A percentile compares a stretch with the other conserved stretches of the same genome.
Conservation (phyloP, 192 early-diverging fungal genomes). For the Martensiomyces pterosporus region DNA sequence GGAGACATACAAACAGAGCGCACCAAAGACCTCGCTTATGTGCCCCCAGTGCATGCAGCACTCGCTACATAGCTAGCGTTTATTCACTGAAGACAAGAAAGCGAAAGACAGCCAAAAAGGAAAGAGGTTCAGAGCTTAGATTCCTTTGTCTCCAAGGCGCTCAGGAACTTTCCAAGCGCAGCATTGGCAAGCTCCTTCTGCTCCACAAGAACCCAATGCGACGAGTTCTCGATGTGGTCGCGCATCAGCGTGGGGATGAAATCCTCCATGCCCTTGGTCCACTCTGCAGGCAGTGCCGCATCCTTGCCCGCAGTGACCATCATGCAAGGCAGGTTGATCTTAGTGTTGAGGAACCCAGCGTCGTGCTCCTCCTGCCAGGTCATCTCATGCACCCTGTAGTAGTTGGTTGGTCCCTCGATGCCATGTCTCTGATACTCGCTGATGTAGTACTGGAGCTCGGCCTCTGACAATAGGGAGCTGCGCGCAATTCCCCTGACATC, state of each 20-base stretch:
- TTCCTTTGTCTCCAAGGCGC: neutral
- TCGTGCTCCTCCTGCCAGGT: slow-evolving; percentile 32
- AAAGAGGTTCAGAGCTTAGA: too few species aligned
- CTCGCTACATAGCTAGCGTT: too few species aligned
- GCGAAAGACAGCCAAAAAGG: too few species aligned
- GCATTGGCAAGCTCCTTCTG: slow-evolving; percentile 7
- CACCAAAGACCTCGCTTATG: too few species aligned
- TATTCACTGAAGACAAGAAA: too few species aligned
- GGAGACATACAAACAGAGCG: too few species aligned
- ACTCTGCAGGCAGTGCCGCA: neutral
- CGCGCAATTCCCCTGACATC: neutral
- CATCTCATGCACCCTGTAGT: slow-evolving; percentile 40
- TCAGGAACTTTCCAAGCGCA: slow-evolving; percentile 5
- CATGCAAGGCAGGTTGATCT: neutral
- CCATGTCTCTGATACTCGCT: slow-evolving; percentile 31
- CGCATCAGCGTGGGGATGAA: neutral
- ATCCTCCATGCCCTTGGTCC: neutral
- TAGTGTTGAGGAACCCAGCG: neutral
- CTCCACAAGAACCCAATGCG: slow-evolving; percentile 12
- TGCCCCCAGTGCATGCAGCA: too few species aligned
- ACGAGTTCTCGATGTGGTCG: slow-evolving; percentile 1
- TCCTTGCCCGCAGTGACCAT: slow-evolving; percentile 3
- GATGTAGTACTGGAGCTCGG: slow-evolving; percentile 57
- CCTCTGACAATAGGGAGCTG: slow-evolving; percentile 9
- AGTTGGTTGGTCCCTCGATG: slow-evolving; percentile 58